A percentile compares a stretch with the other conserved stretches of the same genome.
phyloP scores from a whole-genome alignment of 2,329 filamentous ascomycete genomes.

The Acrocalymma vagum region DNA sequence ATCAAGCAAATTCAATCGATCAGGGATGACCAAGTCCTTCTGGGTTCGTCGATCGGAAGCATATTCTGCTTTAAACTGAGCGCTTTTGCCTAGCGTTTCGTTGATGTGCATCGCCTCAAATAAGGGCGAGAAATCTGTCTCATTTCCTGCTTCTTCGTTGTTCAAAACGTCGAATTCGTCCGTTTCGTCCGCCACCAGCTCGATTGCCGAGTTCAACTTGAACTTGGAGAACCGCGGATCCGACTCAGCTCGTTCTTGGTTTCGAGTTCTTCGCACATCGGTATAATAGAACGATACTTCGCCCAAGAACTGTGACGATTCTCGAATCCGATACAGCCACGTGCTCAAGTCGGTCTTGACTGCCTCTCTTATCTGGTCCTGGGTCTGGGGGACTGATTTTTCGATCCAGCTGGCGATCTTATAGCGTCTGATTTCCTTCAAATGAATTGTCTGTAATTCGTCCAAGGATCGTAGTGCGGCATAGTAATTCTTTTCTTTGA shows the following conservation, averaged over 20 bases:
- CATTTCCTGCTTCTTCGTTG: conserved; percentile 81
- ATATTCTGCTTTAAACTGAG: conserved; percentile 91
- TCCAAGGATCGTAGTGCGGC: conserved; percentile 92
- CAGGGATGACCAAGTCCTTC: conserved; percentile 87
- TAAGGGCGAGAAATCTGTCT: conserved; percentile 92
- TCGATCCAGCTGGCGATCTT: conserved; percentile 96
- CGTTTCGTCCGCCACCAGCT: conserved; percentile 91
- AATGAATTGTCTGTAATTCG: conserved; percentile 93
- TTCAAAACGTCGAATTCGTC: conserved; percentile 96
- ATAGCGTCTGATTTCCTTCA: conserved; percentile 93
- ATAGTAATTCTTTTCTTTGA: conserved; percentile 94
- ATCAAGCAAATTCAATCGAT: conserved; percentile 76
- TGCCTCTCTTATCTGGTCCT: conserved; percentile 91
- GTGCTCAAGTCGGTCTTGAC: conserved; percentile 98
- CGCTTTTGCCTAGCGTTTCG: conserved; percentile 89
- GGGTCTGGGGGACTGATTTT: conserved; percentile 90
- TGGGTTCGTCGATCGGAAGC: conserved; percentile 89
- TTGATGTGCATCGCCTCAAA: conserved; percentile 98
- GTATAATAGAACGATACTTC: conserved; percentile 98
- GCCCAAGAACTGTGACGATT: conserved; percentile 94
- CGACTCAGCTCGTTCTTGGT: conserved; percentile 81
- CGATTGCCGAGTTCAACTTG: conserved; percentile 93
- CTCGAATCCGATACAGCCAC: conserved; percentile 93
- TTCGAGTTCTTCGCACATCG: conserved; percentile 81
- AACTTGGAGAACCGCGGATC: conserved; percentile 81